Base-by-base conservation (phyloP, 1,284 basidiomycete species). In the Cutaneotrichosporon dermatis region DNA sequence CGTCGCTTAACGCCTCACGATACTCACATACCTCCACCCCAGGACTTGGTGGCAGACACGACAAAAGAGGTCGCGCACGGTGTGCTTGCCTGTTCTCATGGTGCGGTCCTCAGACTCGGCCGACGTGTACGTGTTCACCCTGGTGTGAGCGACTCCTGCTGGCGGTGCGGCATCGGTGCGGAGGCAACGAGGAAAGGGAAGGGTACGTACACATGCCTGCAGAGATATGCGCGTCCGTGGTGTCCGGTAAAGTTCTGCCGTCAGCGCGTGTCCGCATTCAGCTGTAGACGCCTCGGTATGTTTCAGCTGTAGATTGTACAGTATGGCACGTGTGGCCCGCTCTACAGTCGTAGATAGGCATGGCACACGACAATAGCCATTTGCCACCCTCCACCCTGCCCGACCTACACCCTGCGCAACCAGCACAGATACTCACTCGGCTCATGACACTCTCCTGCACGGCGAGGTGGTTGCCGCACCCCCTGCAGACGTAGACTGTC, bases 41-140 rank as follows among this genome's bases (percentile, higher is more conserved):
- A 98, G 82, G 11, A 83, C 85, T 39, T 84, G 84, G 58, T 85
- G 83, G 78, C 95, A 98, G 74, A 94, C 95, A 79, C 83, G 79
- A 79, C 96, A 99, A 77, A 84, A 89, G 65, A 98, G 90, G 74
- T 99, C 95, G 58, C 95, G 86, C 39, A 99, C 95, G 33, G 89
- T 92, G 78, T 99, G 95, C 69, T 90, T 85, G 11, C 95, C 95
- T 10, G 95, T 99, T 25, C 92, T 94, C 95, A 99, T 98, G 59
- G 88, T 85, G 57, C 95, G 84, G 75, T 97, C 94, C 72, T 86
- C 89, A 34, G 92, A 85, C 67, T 92, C 88, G 57, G 92, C 92
- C 10, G 57, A 57, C 71, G 90, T 86, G 64, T 86, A 82, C 62
- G 94, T 84, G 76, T 98, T 98, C 67, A 97, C 91, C 62, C 91